Conservation (phyloP, 306 rosid genomes). For the Trifolium dubium region DNA sequence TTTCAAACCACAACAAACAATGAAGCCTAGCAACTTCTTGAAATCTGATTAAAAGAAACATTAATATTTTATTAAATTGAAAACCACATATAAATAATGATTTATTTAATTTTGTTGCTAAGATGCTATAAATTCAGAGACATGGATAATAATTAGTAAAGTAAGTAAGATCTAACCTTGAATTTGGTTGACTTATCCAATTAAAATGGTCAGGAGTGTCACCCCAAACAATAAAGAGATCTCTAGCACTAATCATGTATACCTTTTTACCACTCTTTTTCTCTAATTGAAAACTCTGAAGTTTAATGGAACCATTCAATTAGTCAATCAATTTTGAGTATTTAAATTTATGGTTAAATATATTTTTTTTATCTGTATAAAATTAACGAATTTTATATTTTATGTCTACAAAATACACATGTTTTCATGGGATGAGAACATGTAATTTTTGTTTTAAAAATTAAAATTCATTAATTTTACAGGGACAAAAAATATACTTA, state of each 20-base stretch:
- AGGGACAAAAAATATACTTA: too few relatives aligned
- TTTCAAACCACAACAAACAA: constrained; percentile 69
- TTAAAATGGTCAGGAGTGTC: constrained; percentile 31
- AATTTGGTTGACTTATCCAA: constrained; percentile 46
- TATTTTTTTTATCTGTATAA: too few relatives aligned
- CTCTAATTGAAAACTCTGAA: constrained; percentile 54
- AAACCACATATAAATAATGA: too few relatives aligned
- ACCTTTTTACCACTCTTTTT: constrained; percentile 51
- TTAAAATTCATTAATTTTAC: too few relatives aligned
- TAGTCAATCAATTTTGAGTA: not conserved
- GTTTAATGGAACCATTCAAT: not conserved
- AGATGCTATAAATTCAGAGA: too few relatives aligned
- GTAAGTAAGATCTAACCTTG: constrained; percentile 44
- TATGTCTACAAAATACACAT: too few relatives aligned
- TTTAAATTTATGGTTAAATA: too few relatives aligned
- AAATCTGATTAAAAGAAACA: constrained; percentile 50
- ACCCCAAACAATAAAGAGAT: constrained; percentile 46
- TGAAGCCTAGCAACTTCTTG: constrained; percentile 61
- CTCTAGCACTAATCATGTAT: constrained; percentile 56
- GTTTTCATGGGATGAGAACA: too few relatives aligned
- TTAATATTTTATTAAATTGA: too few relatives aligned
- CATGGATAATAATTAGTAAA: not conserved
- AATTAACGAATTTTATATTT: too few relatives aligned
- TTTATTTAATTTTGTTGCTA: too few relatives aligned
- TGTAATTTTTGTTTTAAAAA: too few relatives aligned